These are phyloP conservation scores for Tetracladium maxilliforme DNA, from an alignment of 2,329 filamentous ascomycete species.

Conservation along the genomic window DNA sequence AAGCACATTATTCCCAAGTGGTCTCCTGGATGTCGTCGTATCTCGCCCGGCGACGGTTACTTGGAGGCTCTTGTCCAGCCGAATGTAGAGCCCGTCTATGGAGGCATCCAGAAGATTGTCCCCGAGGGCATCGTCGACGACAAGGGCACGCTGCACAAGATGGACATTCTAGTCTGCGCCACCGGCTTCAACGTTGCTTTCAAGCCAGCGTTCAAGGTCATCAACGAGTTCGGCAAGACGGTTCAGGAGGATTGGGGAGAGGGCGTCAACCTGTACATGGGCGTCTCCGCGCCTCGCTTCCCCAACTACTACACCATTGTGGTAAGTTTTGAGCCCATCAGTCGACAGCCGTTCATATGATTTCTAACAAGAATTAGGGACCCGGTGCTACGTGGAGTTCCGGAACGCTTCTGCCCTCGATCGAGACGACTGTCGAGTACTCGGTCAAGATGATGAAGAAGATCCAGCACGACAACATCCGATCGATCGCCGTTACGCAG, in stretches of 20 bases:
- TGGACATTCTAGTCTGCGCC: constrained; percentile 22
- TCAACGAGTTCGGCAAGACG: constrained; percentile 11
- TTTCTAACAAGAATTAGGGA: constrained; percentile 18
- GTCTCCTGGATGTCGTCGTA: constrained; percentile 24
- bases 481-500: constrained; percentile 18
- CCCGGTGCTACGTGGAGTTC: constrained; percentile 26
- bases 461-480: constrained; percentile 19
- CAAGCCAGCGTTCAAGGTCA: constrained; percentile 5
- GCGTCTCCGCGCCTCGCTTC: constrained; percentile 12
- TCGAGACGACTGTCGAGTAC: constrained; percentile 25
- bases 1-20: constrained; percentile 24
- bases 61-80: constrained; percentile 23
- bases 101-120: constrained; percentile 19
- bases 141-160: too few species aligned
- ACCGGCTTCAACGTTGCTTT: constrained; percentile 17
- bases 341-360: too few species aligned
- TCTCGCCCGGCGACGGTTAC: constrained; percentile 26
- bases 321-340: constrained; percentile 4
- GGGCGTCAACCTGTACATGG: constrained; percentile 15
- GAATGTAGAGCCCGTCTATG: constrained; percentile 27
- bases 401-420: constrained; percentile 24
- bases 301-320: constrained; percentile 14
- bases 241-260: constrained; percentile 8
- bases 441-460: constrained; percentile 21
- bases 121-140: constrained; percentile 15